Base-by-base conservation (phyloP, 495 filamentous ascomycete genomes). In the Hypoxylon intermedium region DNA sequence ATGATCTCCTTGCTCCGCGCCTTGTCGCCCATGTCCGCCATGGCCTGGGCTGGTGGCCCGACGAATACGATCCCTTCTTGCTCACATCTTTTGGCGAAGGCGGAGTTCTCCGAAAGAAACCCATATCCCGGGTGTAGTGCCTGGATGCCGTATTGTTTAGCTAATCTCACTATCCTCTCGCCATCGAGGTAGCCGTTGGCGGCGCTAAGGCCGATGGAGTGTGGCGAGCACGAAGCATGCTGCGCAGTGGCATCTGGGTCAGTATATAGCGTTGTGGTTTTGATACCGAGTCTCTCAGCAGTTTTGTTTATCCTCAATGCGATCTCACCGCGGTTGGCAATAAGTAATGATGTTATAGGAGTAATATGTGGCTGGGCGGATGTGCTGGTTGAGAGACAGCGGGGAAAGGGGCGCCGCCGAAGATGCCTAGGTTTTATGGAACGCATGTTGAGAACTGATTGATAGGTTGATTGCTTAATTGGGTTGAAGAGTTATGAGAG, bases 21-120 rank as follows among this genome's bases (percentile, higher is more conserved):
- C 78, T 99, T 99, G 71, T 97, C 91, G 34, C 94, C 94, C 94
- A 99, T 98, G 30, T 93, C 89, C 62, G 93, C 90, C 74, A 99
- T 99, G 5, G 95, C 95, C 57, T 87, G 82, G 74, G 88, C 89
- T 24, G 94, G 92, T 9, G 94, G 94, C 0, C 94, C 94, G 67
- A 98, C 96, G 68, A 99, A 99, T 31, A 92, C 86, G 41, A 99
- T 77, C 2, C 95, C 95, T 24, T 92, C 92, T 61, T 97, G 89
- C 62, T 86, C 88, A 68, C 93, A 97, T 75, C 90, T 87, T 58
- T 84, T 82, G 9, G 95, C 95, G 75, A 99, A 99, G 5, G 76
- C 82, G 2, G 93, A 87, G 71, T 99, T 99, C 77, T 99, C 94
- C 65, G 90, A 95, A 58, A 97, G 80, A 79, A 98, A 99, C 12